Conservation (phyloP, 1,139 yeast species). For the Nadsonia commutata region DNA sequence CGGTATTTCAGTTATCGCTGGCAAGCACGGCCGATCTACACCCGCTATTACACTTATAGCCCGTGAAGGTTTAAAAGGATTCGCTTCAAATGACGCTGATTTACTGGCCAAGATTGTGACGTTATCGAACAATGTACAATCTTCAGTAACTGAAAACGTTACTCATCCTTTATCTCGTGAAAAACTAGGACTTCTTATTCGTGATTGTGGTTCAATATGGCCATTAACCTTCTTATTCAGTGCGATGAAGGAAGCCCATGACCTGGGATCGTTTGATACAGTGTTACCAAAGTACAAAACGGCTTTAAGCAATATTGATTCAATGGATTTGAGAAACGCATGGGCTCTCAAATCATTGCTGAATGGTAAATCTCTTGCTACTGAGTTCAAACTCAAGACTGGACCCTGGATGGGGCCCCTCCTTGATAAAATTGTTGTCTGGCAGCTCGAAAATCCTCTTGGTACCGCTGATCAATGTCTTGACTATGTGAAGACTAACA, state of each 20-base stretch:
- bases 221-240: slow-evolving; percentile 26
- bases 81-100: slow-evolving; percentile 37
- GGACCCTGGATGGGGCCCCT: slow-evolving; percentile 73
- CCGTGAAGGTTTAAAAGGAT: slow-evolving; percentile 57
- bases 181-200: slow-evolving; percentile 44
- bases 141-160: slow-evolving; percentile 9
- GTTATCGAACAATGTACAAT: slow-evolving; percentile 14
- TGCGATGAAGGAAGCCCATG: slow-evolving; percentile 10
- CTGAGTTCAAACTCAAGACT: slow-evolving; percentile 37
- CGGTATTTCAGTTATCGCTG: slow-evolving; percentile 25
- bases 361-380: slow-evolving; percentile 51
- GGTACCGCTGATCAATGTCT: slow-evolving; percentile 37
- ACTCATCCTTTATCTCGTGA: slow-evolving; percentile 27
- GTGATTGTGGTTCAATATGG: slow-evolving; percentile 40
- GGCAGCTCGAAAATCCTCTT: slow-evolving; percentile 66
- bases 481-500: slow-evolving; percentile 7
- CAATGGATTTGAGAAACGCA: slow-evolving; percentile 16
- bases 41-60: slow-evolving; percentile 33
- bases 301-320: slow-evolving; percentile 12
- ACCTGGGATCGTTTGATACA: slow-evolving; percentile 1
- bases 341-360: slow-evolving; percentile 23
- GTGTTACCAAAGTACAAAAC: slow-evolving; percentile 7
- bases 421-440: slow-evolving; percentile 39
- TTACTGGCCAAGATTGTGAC: slow-evolving; percentile 19
- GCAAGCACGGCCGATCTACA: slow-evolving; percentile 23